Evolutionary conservation across 805 yeast genomes (phyloP), one percentile per base, ranked within the genome.

Genomic region (Wickerhamiella domercqiae): DNA sequence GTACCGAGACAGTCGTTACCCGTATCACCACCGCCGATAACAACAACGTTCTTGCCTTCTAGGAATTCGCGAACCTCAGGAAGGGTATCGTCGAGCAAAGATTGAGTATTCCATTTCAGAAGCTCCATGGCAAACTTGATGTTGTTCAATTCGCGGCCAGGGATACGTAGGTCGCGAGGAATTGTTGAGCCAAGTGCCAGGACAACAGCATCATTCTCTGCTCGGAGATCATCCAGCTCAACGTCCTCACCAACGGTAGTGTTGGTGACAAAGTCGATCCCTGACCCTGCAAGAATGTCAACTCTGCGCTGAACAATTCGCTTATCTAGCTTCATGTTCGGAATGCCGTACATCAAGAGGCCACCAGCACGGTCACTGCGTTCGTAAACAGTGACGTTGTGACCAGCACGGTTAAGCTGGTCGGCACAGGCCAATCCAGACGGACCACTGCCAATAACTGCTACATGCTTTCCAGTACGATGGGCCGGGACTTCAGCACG

Each of bases 1-100:
- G 98, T 87, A 62, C 97, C 97, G 54, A 87, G 70, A 72, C 97
- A 87, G 68, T 87, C 98, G 57, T 87, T 87, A 73, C 98, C 98
- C 25, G 97, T 87, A 61, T 87, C 98, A 73, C 98, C 98, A 67
- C 98, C 98, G 54, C 98, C 98, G 66, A 87, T 87, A 39, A 87
- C 97, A 53, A 87, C 75, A 40, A 87, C 97, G 46, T 80, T 68
- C 68, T 87, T 90, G 49, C 90, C 97, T 44, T 69, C 73, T 42
- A 87, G 59, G 43, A 70, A 68, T 47, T 68, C 64, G 47, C 78
- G 72, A 42, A 87, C 78, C 40, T 75, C 78, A 45, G 75, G 90
- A 58, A 90, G 67, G 51, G 79, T 71, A 48, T 76, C 76, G 40
- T 78, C 82, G 47, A 90, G 70, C 53, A 90, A 68, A 2, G 95